These are phyloP conservation scores for Nemania bipapillata DNA, from an alignment of 2,329 filamentous ascomycete genomes.

Conservation along the genomic window DNA sequence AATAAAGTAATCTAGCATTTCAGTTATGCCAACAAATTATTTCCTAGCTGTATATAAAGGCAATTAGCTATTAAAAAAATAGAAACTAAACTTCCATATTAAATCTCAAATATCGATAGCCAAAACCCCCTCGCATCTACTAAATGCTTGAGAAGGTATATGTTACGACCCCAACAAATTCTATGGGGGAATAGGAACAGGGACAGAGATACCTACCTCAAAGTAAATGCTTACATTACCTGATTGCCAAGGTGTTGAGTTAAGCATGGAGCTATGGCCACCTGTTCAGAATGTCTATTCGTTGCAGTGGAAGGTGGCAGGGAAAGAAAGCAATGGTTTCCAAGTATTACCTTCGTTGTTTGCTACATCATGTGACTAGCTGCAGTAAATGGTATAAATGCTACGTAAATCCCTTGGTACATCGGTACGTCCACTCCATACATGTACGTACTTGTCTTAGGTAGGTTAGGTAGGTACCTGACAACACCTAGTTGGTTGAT, in stretches of 20 bases:
- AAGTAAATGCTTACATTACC: neutral
- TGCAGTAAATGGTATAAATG: neutral
- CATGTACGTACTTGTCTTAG: neutral
- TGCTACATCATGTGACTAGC: neutral
- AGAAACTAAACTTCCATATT: neutral
- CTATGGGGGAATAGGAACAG: neutral
- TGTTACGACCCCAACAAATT: neutral
- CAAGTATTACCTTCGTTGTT: neutral
- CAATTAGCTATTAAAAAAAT: neutral
- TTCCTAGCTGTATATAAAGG: neutral
- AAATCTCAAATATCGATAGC: too few species aligned
- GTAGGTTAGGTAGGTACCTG: too few species aligned
- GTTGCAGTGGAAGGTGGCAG: neutral
- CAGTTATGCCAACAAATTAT: neutral
- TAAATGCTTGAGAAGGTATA: too few species aligned
- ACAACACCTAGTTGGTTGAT: too few species aligned
- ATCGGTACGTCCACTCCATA: neutral
- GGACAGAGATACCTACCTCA: too few species aligned
- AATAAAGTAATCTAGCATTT: too few species aligned
- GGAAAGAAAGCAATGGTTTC: neutral
- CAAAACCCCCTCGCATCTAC: too few species aligned
- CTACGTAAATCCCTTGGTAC: neutral
- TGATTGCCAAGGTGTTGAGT: neutral
- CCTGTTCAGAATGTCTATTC: too few species aligned
- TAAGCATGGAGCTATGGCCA: neutral